Evolutionary conservation across 139 green algal species (phyloP), one percentile per base, ranked within the genome.

Genomic region (Cymbomonas tetramitiformis): DNA sequence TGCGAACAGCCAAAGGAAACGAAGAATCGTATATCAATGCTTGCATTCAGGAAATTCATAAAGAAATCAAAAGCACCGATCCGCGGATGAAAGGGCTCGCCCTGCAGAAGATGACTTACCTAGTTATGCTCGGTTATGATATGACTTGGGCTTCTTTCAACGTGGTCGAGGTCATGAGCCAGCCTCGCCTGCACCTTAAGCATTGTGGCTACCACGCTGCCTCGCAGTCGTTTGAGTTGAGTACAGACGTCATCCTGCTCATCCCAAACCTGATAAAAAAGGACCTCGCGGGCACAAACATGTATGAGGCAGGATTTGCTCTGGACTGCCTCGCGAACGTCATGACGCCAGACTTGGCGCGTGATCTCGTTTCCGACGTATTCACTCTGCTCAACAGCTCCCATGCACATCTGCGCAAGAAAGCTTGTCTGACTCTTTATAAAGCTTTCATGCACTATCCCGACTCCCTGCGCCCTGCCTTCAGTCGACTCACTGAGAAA

Each of bases 201-300:
- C 46, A 38, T 23, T 41, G 62, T 15, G 71, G 71, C 1, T 76
- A 76, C 53, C 33, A 68, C 18, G 68, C 67, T 23, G 68, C 68
- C 7, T 47, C 21, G 15, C 60, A 69, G 19, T 62, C 30, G 2
- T 77, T 77, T 51, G 33, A 58, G 30, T 56, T 67, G n/a, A 39
- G 58, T 30, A 70, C 65, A 12, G 66, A 75, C 40, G 56, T 79
- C 10, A 38, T 65, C 57, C 58, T 79, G 26, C 62, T 79, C 3
- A 51, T 64, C 39, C 67, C 71, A 7, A 71, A 79, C 57, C 33
- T 70, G 15, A 33, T 79, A n/a, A 59, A 68, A 18, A 79, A 79
- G 61, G 68, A 79, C 50, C 57, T 79, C 1, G 52, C 47, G 18
- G 38, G 29, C 24, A 34, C 69, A 12, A 51, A 60, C 30, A 52